phyloP scores from a whole-genome alignment of 2,329 filamentous ascomycete species.

The Fusarium duplospermum region DNA sequence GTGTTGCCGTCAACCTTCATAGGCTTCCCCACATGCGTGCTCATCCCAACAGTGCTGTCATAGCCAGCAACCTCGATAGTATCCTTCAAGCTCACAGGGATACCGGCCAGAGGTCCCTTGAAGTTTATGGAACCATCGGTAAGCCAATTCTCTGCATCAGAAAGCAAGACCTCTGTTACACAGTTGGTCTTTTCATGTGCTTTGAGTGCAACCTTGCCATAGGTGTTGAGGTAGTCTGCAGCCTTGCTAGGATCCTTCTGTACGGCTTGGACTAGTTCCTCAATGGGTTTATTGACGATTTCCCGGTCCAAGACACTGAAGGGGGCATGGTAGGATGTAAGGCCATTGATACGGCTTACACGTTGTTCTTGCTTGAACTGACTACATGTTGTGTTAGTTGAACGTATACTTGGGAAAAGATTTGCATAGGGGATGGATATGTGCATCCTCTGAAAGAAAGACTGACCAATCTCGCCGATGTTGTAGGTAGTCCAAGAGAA shows the following conservation, averaged over 20 bases:
- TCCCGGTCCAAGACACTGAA: conserved; percentile 73
- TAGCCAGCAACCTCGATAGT: conserved; percentile 84
- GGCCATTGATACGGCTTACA: conserved; percentile 72
- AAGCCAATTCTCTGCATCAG: conserved; percentile 81
- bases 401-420: too few species aligned
- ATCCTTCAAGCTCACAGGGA: conserved; percentile 88
- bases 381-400: conserved; percentile 60
- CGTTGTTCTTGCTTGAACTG: conserved; percentile 84
- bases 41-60: conserved; percentile 85
- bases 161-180: conserved; percentile 86
- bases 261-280: conserved; percentile 81
- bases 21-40: conserved; percentile 76
- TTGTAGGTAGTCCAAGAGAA: conserved; percentile 71
- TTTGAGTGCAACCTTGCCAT: conserved; percentile 85
- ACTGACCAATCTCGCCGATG: conserved; percentile 76
- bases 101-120: conserved; percentile 84
- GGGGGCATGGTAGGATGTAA: conserved; percentile 73
- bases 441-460: background rate
- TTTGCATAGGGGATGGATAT: too few species aligned
- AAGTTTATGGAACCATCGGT: conserved; percentile 71
- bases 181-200: conserved; percentile 92
- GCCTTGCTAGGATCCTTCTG: conserved; percentile 75
- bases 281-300: conserved; percentile 79
- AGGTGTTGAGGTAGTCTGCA: conserved; percentile 81
- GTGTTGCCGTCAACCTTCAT: conserved; percentile 75